Conservation (phyloP, 805 yeast species). For the Ogataea naganishii region DNA sequence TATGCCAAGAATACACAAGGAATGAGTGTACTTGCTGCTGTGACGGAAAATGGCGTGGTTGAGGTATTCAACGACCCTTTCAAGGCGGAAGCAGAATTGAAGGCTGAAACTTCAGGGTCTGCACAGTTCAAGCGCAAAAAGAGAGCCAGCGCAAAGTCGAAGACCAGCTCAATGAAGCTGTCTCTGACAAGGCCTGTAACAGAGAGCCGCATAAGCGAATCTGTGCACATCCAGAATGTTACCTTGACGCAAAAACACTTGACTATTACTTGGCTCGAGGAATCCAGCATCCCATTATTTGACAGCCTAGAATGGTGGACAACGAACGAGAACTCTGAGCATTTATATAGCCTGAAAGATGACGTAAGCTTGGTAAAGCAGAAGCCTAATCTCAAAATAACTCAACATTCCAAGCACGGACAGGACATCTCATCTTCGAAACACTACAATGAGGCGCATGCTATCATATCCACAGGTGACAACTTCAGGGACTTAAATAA, state of each 20-base stretch:
- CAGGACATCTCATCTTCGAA: slow-evolving; percentile 46
- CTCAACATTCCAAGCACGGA: slow-evolving; percentile 35
- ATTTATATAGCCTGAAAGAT: slow-evolving; percentile 15
- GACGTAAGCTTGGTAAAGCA: slow-evolving; percentile 24
- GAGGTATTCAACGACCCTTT: slow-evolving; percentile 64
- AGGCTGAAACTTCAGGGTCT: slow-evolving; percentile 6
- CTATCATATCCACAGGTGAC: slow-evolving; percentile 56
- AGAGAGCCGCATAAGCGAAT: slow-evolving; percentile 20
- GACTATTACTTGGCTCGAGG: slow-evolving; percentile 53
- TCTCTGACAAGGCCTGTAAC: slow-evolving; percentile 37
- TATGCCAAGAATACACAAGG: slow-evolving; percentile 22
- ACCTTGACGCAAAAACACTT: slow-evolving; percentile 25
- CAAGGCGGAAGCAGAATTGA: slow-evolving; percentile 7
- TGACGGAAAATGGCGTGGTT: slow-evolving; percentile 67
- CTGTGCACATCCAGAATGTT: slow-evolving; percentile 15
- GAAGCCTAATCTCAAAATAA: slow-evolving; percentile 30
- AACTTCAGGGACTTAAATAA: slow-evolving; percentile 48
- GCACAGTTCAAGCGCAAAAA: slow-evolving; percentile 31
- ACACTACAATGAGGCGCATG: slow-evolving; percentile 51
- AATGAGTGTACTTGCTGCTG: slow-evolving; percentile 35
- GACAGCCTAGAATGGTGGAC: slow-evolving; percentile 44
- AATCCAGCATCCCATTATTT: slow-evolving; percentile 46
- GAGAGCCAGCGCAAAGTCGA: slow-evolving; percentile 40
- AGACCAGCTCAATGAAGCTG: slow-evolving; percentile 38
- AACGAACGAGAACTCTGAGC: slow-evolving; percentile 14